Conservation (phyloP, 225 moss, liverwort and hornwort species). For the Takakia lepidozioides region DNA sequence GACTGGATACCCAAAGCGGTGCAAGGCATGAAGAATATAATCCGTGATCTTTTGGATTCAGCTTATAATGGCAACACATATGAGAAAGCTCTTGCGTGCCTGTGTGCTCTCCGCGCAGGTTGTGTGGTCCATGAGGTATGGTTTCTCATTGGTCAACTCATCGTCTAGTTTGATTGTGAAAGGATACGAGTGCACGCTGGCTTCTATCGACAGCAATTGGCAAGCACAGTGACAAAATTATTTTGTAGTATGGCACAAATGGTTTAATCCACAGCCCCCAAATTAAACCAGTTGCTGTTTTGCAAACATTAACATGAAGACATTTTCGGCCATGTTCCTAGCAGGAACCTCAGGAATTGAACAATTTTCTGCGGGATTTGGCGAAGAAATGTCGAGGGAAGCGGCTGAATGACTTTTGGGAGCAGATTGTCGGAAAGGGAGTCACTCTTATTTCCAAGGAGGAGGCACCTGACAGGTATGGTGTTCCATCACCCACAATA, state of each 20-base stretch:
- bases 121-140: conserved; percentile 83
- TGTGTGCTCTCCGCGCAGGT: conserved; percentile 62
- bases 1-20: conserved; percentile 81
- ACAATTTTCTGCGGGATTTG: conserved; percentile 59
- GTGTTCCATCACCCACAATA: not conserved
- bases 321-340: conserved; percentile 3
- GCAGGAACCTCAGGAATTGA: conserved; percentile 80
- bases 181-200: too few relatives aligned
- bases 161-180: too few relatives aligned
- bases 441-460: conserved; percentile 67
- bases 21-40: conserved; percentile 78
- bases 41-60: conserved; percentile 69
- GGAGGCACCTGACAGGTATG: conserved; percentile 84
- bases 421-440: conserved; percentile 29
- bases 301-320: too few relatives aligned
- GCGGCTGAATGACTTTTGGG: conserved; percentile 77
- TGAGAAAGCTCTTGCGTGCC: conserved; percentile 74
- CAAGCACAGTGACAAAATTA: too few relatives aligned
- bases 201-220: too few relatives aligned
- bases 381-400: conserved; percentile 54
- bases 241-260: too few relatives aligned
- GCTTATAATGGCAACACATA: conserved; percentile 91
- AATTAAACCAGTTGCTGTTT: too few relatives aligned
- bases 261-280: too few relatives aligned
- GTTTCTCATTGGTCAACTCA: too few relatives aligned